Evolutionary conservation across 208 protist genomes (phyloP).

Genomic region (Trypanosoma melophagium): DNA sequence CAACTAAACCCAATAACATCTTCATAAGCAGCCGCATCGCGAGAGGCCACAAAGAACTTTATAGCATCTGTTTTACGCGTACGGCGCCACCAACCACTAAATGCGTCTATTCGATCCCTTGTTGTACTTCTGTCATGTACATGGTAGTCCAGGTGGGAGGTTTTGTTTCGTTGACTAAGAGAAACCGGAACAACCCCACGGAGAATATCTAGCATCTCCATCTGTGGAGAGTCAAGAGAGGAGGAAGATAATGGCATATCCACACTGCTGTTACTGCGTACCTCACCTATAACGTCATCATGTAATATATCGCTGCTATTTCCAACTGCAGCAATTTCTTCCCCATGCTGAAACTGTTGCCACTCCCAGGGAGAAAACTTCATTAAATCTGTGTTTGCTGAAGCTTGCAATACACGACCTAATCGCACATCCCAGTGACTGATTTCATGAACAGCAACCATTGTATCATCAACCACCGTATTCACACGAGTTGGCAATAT

Average conservation of each 20-base stretch:
- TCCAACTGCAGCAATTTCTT: conserved; percentile 11
- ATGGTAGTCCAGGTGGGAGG: not conserved
- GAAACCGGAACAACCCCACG: not conserved
- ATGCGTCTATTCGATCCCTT: conserved; percentile 33
- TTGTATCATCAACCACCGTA: not conserved
- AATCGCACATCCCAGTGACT: conserved; percentile 28
- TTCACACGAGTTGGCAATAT: conserved; percentile 4
- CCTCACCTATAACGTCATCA: not conserved
- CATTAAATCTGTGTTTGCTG: not conserved
- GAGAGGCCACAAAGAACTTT: conserved; percentile 29
- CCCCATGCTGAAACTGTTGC: conserved; percentile 31
- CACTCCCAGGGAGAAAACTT: conserved; percentile 22
- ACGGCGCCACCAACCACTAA: conserved; percentile 36
- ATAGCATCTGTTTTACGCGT: conserved; percentile 35
- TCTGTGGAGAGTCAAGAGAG: not conserved
- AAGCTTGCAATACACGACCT: conserved; percentile 16
- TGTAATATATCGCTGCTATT: not conserved
- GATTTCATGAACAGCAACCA: not conserved
- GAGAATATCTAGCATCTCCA: not conserved
- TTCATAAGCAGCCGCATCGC: conserved; percentile 23
- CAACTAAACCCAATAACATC: conserved; percentile 40
- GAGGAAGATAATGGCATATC: not conserved
- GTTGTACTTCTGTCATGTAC: conserved; percentile 15
- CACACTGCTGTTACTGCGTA: not conserved
- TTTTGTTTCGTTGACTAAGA: not conserved